Percentiles rank a stretch among this genome's conserved stretches.
Evolutionary conservation across 495 filamentous ascomycete genomes (phyloP).

Genomic region (Aspergillus nanangensis): DNA sequence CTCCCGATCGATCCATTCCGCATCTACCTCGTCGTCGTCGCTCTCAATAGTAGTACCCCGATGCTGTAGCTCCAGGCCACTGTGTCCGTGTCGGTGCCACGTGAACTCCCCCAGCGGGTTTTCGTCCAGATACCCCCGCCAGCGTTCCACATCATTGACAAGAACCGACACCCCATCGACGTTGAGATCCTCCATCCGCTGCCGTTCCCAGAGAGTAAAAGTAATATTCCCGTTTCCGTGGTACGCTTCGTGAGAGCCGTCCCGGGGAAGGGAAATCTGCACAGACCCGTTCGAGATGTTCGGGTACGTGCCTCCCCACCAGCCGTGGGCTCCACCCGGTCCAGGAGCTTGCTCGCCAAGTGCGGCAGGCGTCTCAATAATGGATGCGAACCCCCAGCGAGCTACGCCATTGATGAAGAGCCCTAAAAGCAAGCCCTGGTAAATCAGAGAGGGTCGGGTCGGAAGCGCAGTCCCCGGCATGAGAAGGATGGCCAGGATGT

Average conservation of each 20-base stretch:
- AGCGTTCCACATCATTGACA: constrained; percentile 92
- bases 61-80: constrained; percentile 33
- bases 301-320: constrained; percentile 67
- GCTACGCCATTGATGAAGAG: constrained; percentile 91
- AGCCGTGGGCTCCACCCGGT: constrained; percentile 35
- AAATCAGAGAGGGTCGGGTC: constrained; percentile 71
- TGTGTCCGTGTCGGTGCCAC: constrained; percentile 43
- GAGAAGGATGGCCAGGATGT: constrained; percentile 80
- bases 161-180: constrained; percentile 85
- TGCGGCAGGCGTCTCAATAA: constrained; percentile 77
- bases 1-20: constrained; percentile 30
- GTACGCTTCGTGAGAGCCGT: constrained; percentile 16
- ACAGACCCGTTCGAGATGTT: constrained; percentile 47
- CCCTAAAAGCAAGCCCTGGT: constrained; percentile 83
- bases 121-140: constrained; percentile 55
- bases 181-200: constrained; percentile 54
- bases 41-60: constrained; percentile 15
- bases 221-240: constrained; percentile 50
- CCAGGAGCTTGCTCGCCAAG: constrained; percentile 44
- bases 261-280: constrained; percentile 45
- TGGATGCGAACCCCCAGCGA: constrained; percentile 86
- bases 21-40: constrained; percentile 16
- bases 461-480: constrained; percentile 82
- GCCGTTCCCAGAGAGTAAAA: constrained; percentile 48
- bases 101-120: constrained; percentile 39